Base-by-base conservation (phyloP, 2,329 filamentous ascomycete genomes). In the Aphanocladium album region DNA sequence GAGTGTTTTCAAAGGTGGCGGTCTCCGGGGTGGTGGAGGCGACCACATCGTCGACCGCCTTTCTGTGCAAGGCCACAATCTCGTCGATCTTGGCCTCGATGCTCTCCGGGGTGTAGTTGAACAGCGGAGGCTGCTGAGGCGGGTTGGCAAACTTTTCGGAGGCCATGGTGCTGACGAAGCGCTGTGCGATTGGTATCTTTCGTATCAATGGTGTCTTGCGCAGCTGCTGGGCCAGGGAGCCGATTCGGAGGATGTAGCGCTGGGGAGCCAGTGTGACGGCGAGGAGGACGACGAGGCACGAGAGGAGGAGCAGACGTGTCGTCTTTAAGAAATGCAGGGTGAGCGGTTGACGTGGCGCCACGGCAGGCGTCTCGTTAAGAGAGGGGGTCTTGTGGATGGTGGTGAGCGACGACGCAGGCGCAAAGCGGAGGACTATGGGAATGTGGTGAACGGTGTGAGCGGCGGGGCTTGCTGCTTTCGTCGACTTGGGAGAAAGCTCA, bases 51-150 rank as follows among this genome's bases (percentile, higher is more conserved):
- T 93, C 89, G 64, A 90, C 80, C 23, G 89, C 72, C 21, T 76
- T 74, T 65, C 89, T 85, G 51, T 83, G 88, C 49, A 74, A 74
- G 50, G 86, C 83, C 67, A 89, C 89, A 57, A 90, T 74, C 60
- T 77, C 77, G 75, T 90, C 85, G 53, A 89, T 86, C 67, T 89
- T 86, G 63, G 80, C 78, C 46, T 90, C 74, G 65, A 95, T 82
- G 66, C 82, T 84, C 62, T 88, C 82, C 64, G 88, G 84, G 51
- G 89, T 92, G 66, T 87, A 88, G 3, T 83, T 90, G 76, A 93
- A 95, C 71, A 86, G 81, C 59, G 90, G 89, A 61, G 90, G 90
- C 45, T 87, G 80, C 79, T 93, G 90, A 2, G 90, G 90, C 64
- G 90, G 90, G 71, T 82, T 88, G 73, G 82, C 83, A 76, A 89